Conservation (phyloP, 1,284 basidiomycete genomes). For the Anthracocystis panici-leucophaei region DNA sequence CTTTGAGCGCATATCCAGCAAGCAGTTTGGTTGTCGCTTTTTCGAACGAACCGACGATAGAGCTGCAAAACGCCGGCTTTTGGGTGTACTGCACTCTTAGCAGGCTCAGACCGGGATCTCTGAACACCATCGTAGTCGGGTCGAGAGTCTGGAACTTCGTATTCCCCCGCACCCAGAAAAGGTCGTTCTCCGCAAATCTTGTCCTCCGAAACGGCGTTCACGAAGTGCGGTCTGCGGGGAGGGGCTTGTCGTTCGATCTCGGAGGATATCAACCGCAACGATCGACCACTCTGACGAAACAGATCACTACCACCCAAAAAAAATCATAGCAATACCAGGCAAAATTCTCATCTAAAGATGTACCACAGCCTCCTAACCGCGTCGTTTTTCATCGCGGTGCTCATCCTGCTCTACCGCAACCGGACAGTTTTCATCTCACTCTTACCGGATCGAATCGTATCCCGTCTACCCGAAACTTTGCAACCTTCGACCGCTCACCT, state of each 20-base stretch:
- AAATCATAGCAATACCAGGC: not conserved
- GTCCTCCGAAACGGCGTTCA: not conserved
- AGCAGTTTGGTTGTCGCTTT: too few relatives aligned
- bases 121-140: too few relatives aligned
- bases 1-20: too few relatives aligned
- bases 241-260: not conserved
- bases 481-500: constrained; percentile 9
- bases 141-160: too few relatives aligned
- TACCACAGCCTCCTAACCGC: constrained; percentile 44
- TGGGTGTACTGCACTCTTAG: too few relatives aligned
- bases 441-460: constrained; percentile 20
- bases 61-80: too few relatives aligned
- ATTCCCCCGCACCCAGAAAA: too few relatives aligned
- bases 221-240: not conserved
- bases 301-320: not conserved
- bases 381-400: constrained; percentile 35
- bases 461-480: constrained; percentile 16
- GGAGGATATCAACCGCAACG: not conserved
- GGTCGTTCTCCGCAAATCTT: too few relatives aligned
- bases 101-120: too few relatives aligned
- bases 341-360: constrained; percentile 14
- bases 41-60: too few relatives aligned
- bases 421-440: constrained; percentile 27
- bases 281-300: not conserved
- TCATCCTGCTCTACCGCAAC: constrained; percentile 39